Evolutionary conservation across 208 protist genomes (phyloP), one percentile per base, ranked within the genome.

Genomic region (Crithidia brevicula): DNA sequence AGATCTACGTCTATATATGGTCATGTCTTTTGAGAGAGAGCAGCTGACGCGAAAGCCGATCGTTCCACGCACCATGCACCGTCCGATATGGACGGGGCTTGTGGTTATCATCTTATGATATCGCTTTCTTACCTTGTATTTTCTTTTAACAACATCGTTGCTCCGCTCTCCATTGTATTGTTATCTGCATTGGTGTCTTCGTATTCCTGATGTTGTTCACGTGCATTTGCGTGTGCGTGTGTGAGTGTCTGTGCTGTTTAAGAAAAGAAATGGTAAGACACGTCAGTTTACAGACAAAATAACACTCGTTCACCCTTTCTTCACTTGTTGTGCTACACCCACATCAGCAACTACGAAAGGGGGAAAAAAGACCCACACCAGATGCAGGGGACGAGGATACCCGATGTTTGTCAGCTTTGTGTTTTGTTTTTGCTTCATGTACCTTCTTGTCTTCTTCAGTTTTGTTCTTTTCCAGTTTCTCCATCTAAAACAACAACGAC

Each of bases 371-470:
- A n/a, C n/a, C n/a, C n/a, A n/a, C n/a, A n/a, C n/a, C n/a, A n/a
- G n/a, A n/a, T n/a, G n/a, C n/a, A n/a, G n/a, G n/a, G n/a, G n/a
- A 43, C n/a, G 28, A 46, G 15, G 53, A 46, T 11, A 25, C 30
- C 38, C 38, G 28, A 30, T 30, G 27, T 53, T 50, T 45, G 33
- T 49, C 52, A 62, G 54, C 47, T 60, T 72, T 49, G 33, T 13
- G 33, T 52, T 49, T 64, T 20, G 43, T 59, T 72, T 36, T 27
- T 31, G 20, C n/a, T n/a, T n/a, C n/a, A 22, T 38, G 34, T 57
- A 50, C 67, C 36, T 78, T 77, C 47, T 16, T 62, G 34, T 72
- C 7, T 62, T 3, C 43, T 30, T 66, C 43, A 60, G 40, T 36
- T 16, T 59, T 54, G 20, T 42, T 25, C 18, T 63, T 58, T 73